Conservation (phyloP, 2,329 filamentous ascomycete genomes). For the Trichoderma sp. region DNA sequence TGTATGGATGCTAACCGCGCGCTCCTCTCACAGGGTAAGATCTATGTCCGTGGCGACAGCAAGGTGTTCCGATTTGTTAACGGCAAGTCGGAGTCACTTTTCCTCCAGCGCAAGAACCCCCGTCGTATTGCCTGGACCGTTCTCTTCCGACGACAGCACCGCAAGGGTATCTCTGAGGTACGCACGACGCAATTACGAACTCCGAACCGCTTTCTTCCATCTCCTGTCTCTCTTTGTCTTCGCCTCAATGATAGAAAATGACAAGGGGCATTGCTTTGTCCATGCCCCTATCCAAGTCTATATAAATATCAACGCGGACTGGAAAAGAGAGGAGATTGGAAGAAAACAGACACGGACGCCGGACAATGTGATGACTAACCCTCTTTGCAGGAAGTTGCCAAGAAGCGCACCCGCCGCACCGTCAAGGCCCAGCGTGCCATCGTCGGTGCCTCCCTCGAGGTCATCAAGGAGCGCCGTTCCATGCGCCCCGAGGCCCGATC, state of each 20-base stretch:
- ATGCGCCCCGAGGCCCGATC: conserved; percentile 94
- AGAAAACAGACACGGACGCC: neutral
- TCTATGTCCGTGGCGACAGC: conserved; percentile 99
- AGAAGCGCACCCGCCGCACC: conserved; percentile 97
- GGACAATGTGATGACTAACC: conserved; percentile 41
- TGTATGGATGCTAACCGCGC: conserved; percentile 12
- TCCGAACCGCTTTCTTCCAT: neutral
- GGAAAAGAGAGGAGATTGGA: neutral
- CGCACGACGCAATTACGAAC: conserved; percentile 40
- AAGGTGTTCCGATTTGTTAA: conserved; percentile 99
- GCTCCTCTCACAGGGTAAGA: conserved; percentile 75
- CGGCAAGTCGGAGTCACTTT: conserved; percentile 99
- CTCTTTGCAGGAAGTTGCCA: conserved; percentile 86
- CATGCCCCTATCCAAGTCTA: neutral
- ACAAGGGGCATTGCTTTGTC: neutral
- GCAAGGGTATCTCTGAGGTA: conserved; percentile 99
- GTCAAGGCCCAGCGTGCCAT: conserved; percentile 99
- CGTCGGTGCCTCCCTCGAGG: conserved; percentile 97
- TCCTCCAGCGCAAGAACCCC: conserved; percentile 99
- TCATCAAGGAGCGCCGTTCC: conserved; percentile 98
- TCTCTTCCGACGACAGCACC: conserved; percentile 97
- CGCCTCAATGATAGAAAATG: neutral
- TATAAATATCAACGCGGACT: neutral
- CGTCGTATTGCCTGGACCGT: conserved; percentile 98
- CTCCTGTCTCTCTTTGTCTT: neutral